Evolutionary conservation across 2,329 filamentous ascomycete species (phyloP).

Genomic region (Zalaria obscura): DNA sequence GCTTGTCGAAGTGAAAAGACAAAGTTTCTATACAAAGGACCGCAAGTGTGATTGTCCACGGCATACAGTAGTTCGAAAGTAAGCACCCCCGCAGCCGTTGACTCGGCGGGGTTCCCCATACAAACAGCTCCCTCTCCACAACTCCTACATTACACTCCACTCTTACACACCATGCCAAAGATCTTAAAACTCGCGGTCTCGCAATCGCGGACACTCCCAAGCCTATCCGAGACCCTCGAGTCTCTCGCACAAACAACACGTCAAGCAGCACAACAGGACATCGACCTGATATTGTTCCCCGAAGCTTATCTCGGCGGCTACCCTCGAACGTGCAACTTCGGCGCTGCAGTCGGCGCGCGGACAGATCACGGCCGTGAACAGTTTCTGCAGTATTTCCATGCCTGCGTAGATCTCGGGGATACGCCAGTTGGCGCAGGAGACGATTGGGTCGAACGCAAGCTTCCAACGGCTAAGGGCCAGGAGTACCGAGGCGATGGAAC

Average conservation of each 20-base stretch:
- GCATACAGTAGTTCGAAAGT: too few species aligned
- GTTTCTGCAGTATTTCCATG: constrained; percentile 65
- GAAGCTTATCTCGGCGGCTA: constrained; percentile 90
- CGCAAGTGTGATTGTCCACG: too few species aligned
- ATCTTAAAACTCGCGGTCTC: constrained; percentile 33
- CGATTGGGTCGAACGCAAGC: constrained; percentile 52
- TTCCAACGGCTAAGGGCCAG: constrained; percentile 35
- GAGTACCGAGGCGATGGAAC: constrained; percentile 57
- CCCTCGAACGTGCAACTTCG: constrained; percentile 68
- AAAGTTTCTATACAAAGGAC: too few species aligned
- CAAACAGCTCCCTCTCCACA: too few species aligned
- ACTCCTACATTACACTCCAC: too few species aligned
- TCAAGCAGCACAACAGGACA: constrained; percentile 43
- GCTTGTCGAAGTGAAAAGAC: too few species aligned
- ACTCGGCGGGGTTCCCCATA: too few species aligned
- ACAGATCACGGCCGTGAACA: constrained; percentile 60
- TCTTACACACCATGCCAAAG: constrained; percentile 20
- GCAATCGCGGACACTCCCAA: constrained; percentile 32
- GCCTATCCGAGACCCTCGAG: constrained; percentile 45
- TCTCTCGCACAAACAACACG: constrained; percentile 50
- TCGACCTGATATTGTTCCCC: constrained; percentile 70
- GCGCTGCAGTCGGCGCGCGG: constrained; percentile 57
- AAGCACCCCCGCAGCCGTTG: too few species aligned
- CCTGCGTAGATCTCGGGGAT: constrained; percentile 73
- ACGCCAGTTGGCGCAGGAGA: constrained; percentile 55